A percentile compares a stretch with the other conserved stretches of the same genome.
These are phyloP conservation scores for Phytophthora agathidicida DNA, from an alignment of 352 stramenopile species.

Conservation along the genomic window DNA sequence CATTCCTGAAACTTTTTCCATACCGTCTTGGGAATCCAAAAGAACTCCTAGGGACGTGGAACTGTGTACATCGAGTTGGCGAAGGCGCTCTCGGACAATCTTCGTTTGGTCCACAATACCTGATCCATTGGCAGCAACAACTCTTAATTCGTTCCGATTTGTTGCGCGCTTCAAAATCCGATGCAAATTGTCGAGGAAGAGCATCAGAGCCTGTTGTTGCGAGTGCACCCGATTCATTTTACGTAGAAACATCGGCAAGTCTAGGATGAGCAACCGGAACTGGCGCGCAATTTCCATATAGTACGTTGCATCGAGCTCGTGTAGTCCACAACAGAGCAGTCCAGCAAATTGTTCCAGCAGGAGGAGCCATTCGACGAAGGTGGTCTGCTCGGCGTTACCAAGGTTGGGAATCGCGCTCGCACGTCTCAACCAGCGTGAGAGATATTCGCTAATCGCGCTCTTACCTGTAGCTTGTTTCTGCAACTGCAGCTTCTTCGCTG, in stretches of 20 bases:
- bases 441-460: too few species aligned
- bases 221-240: conserved; percentile 50
- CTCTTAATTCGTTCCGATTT: conserved; percentile 55
- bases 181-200: conserved; percentile 57
- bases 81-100: conserved; percentile 27
- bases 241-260: conserved; percentile 44
- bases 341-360: conserved; percentile 49
- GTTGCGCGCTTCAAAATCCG: conserved; percentile 41
- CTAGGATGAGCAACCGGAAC: conserved; percentile 32
- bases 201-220: conserved; percentile 30
- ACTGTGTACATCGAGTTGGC: conserved; percentile 32
- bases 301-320: conserved; percentile 46
- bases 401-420: not conserved
- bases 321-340: conserved; percentile 44
- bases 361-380: conserved; percentile 40
- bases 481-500: conserved; percentile 1
- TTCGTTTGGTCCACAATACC: conserved; percentile 45
- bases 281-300: conserved; percentile 40
- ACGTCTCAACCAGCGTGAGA: not conserved
- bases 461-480: not conserved
- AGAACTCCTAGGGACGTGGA: conserved; percentile 17
- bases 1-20: conserved; percentile 33
- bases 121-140: conserved; percentile 42
- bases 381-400: not conserved
- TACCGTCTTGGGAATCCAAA: conserved; percentile 16